Evolutionary conservation across 1,139 yeast genomes (phyloP).

Genomic region (Protomyces gravidus): DNA sequence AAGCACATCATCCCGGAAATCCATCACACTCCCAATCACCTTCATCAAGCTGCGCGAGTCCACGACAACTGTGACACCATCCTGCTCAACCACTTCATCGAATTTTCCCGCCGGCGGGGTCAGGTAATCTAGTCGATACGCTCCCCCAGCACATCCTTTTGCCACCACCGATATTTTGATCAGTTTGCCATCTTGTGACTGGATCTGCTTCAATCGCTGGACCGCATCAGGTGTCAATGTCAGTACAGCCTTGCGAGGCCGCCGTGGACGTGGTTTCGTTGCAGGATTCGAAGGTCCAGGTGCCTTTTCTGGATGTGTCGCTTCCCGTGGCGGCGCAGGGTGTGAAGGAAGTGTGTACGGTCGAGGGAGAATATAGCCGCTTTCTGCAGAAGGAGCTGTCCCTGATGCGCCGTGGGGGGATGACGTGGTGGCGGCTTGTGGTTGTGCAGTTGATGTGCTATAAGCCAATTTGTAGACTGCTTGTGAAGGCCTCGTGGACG

Average conservation of each 20-base stretch:
- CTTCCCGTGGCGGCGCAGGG: not conserved
- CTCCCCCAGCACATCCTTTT: conserved; percentile 93
- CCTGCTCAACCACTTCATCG: conserved; percentile 82
- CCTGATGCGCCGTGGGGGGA: no score
- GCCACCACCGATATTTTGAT: conserved; percentile 91
- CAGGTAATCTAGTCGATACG: conserved; percentile 77
- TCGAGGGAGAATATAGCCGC: not conserved
- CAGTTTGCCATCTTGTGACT: conserved; percentile 46
- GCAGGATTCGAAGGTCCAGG: conserved; percentile 1
- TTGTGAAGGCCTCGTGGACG: no score
- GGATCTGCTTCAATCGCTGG: conserved; percentile 7
- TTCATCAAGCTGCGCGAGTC: conserved; percentile 94
- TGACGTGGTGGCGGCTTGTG: not conserved
- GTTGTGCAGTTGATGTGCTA: no score
- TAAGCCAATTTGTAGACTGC: no score
- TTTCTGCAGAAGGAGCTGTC: no score
- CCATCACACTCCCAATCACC: conserved; percentile 97
- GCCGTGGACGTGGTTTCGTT: conserved; percentile 12
- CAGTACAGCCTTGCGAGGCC: conserved; percentile 27
- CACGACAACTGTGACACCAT: conserved; percentile 74
- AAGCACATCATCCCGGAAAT: conserved; percentile 91
- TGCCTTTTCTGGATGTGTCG: not conserved
- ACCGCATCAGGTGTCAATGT: conserved; percentile 20
- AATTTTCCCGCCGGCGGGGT: conserved; percentile 86
- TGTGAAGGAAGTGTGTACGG: not conserved